phyloP scores from a whole-genome alignment of 2,329 filamentous ascomycete genomes.

The Ophiostoma sp. region DNA sequence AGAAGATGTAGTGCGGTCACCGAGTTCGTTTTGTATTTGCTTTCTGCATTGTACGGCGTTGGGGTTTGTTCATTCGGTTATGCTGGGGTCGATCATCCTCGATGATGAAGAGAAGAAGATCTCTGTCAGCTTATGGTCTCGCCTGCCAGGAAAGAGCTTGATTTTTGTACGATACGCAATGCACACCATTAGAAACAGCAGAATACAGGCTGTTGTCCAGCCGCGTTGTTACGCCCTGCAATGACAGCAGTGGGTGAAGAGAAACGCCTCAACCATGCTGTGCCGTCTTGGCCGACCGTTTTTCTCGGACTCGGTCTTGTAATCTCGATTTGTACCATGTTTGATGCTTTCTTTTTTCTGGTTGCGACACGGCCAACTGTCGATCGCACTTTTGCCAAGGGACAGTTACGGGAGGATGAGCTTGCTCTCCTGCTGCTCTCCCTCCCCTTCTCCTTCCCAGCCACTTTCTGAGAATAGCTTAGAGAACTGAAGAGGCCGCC shows the following conservation, averaged over 20 bases:
- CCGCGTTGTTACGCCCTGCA: neutral
- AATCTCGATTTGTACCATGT: neutral
- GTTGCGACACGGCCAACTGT: neutral
- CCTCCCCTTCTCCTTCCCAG: neutral
- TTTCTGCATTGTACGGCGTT: neutral
- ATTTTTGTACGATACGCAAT: neutral
- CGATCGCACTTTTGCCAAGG: slow-evolving; percentile 9
- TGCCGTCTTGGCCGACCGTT: neutral
- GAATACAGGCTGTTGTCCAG: neutral
- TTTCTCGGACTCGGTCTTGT: neutral
- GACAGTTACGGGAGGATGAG: neutral
- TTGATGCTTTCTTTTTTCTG: neutral
- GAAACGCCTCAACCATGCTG: neutral
- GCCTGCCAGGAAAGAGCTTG: neutral
- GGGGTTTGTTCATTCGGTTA: neutral
- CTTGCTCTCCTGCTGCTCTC: neutral
- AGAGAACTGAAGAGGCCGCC: neutral
- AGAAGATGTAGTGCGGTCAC: neutral
- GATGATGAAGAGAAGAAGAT: neutral
- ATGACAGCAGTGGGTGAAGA: neutral
- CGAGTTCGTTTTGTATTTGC: neutral
- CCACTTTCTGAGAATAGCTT: no score
- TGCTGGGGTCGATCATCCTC: neutral
- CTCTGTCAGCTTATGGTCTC: neutral
- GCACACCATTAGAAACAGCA: neutral